Conservation (phyloP, 345 rosid species). For the Lepidium didymum region DNA sequence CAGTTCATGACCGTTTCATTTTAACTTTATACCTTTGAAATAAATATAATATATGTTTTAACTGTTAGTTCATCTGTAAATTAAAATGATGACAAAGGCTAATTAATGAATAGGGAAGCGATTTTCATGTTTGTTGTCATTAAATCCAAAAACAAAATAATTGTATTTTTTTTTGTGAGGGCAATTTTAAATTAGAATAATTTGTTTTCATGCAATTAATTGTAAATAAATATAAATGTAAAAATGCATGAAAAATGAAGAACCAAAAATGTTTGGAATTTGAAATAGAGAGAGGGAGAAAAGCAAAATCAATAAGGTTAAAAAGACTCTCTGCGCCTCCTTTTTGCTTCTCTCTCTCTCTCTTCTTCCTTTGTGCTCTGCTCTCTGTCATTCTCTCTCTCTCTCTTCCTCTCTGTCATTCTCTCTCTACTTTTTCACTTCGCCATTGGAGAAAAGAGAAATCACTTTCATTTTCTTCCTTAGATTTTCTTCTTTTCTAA, state of each 20-base stretch:
- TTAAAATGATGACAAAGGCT: too few species aligned
- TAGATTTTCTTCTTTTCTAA: neutral
- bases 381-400: conserved; percentile 15
- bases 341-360: conserved; percentile 1
- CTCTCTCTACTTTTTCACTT: neutral
- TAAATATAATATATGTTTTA: too few species aligned
- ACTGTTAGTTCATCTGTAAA: too few species aligned
- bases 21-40: too few species aligned
- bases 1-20: too few species aligned
- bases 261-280: conserved; percentile 1
- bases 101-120: too few species aligned
- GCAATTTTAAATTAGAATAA: neutral
- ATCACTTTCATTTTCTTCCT: conserved; percentile 5
- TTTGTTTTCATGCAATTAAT: neutral
- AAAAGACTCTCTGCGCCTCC: conserved; percentile 25
- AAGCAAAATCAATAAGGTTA: conserved; percentile 13
- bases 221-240: neutral
- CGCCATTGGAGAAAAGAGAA: conserved; percentile 21
- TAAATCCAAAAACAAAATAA: too few species aligned
- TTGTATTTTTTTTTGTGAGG: too few species aligned
- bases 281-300: conserved; percentile 36
- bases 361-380: neutral
- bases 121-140: too few species aligned
- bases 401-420: neutral
- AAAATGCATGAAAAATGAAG: neutral